Evolutionary conservation across 108 stramenopile species (phyloP).

Genomic region (Cylindrotheca closterium): DNA sequence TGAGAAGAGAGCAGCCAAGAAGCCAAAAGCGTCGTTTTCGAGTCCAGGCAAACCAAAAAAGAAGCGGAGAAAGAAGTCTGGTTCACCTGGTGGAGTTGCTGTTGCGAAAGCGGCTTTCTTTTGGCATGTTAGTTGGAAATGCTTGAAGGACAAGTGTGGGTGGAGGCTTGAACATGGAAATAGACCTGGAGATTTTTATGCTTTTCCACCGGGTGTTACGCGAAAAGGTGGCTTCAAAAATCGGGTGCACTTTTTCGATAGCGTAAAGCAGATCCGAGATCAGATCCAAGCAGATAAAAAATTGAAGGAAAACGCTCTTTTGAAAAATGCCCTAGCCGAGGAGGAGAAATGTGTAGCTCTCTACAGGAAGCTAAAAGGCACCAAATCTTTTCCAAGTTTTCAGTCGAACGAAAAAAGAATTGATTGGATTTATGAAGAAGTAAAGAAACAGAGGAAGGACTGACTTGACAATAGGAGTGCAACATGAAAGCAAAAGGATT

Average conservation of each 20-base stretch:
- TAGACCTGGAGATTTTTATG: constrained; percentile 34
- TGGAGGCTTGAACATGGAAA: constrained; percentile 29
- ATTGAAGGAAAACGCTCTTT: constrained; percentile 17
- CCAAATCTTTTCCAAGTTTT: constrained; percentile 1
- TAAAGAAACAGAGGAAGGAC: not conserved
- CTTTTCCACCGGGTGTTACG: constrained; percentile 42
- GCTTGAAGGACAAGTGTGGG: constrained; percentile 11
- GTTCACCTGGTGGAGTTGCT: too few species aligned
- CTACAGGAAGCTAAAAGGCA: constrained; percentile 13
- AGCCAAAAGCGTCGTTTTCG: too few species aligned
- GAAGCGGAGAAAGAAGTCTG: too few species aligned
- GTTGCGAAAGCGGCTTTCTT: too few species aligned
- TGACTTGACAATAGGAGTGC: constrained; percentile 19
- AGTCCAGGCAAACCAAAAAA: too few species aligned
- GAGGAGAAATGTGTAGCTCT: constrained; percentile 7
- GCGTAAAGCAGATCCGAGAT: constrained; percentile 10
- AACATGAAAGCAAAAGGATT: not conserved
- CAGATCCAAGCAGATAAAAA: constrained; percentile 19
- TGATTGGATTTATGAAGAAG: not conserved
- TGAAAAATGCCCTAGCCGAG: constrained; percentile 11
- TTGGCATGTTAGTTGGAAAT: constrained; percentile 30
- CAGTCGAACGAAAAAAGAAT: not conserved
- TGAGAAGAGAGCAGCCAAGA: too few species aligned
- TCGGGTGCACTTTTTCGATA: constrained; percentile 44
- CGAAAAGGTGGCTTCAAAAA: constrained; percentile 31